These are phyloP conservation scores for Phytophthora sp. DNA, from an alignment of 352 stramenopile species.

Conservation along the genomic window DNA sequence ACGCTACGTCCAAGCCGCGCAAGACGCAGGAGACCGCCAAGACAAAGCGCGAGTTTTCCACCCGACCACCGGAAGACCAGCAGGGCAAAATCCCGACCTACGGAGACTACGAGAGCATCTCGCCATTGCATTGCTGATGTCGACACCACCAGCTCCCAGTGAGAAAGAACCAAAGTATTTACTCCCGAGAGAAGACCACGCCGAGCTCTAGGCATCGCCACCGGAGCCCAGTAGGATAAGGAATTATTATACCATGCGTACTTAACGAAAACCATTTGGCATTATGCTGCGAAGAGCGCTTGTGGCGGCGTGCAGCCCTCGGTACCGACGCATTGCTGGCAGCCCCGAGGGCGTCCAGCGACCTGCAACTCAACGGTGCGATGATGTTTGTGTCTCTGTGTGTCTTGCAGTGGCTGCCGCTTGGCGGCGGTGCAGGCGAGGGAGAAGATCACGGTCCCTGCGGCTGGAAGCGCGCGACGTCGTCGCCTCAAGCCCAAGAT, in stretches of 20 bases:
- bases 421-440: conserved; percentile 17
- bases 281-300: conserved; percentile 28
- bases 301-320: conserved; percentile 12
- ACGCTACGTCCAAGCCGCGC: conserved; percentile 5
- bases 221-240: too few species aligned
- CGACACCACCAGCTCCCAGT: conserved; percentile 7
- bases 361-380: not conserved
- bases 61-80: conserved; percentile 9
- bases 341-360: not conserved
- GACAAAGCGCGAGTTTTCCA: conserved; percentile 13
- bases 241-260: conserved; percentile 12
- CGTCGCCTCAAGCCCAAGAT: conserved; percentile 57
- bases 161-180: conserved; percentile 40
- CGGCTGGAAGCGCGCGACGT: conserved; percentile 20
- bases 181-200: conserved; percentile 20
- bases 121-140: conserved; percentile 22
- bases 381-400: not conserved
- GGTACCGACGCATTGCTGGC: conserved; percentile 20
- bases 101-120: conserved; percentile 15
- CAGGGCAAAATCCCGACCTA: conserved; percentile 1
- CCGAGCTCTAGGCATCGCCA: not conserved
- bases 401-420: conserved; percentile 13
- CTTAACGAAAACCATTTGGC: conserved; percentile 13
- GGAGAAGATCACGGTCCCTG: conserved; percentile 50
- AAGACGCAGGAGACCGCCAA: conserved; percentile 8